phyloP scores from a whole-genome alignment of 805 yeast species.

The Isabelozyma heimii region DNA sequence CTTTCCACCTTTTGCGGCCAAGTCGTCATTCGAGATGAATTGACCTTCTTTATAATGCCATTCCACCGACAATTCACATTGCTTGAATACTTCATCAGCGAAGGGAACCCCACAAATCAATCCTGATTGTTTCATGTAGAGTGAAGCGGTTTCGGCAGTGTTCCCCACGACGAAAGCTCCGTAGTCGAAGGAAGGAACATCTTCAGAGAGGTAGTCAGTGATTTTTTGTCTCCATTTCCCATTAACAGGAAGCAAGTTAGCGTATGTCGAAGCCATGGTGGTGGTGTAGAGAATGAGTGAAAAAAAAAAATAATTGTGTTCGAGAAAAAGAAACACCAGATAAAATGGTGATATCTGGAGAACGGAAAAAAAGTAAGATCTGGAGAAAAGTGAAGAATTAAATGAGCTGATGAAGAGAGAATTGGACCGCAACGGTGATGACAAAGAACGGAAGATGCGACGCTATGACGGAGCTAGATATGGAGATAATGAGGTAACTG shows the following conservation, averaged over 20 bases:
- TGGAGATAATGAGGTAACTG: too few relatives aligned
- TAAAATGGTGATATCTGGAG: neutral
- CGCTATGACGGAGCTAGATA: neutral
- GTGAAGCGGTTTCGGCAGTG: conserved; percentile 64
- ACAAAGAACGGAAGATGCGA: neutral
- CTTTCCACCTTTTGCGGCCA: conserved; percentile 48
- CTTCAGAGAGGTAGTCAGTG: conserved; percentile 76
- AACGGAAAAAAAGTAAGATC: neutral
- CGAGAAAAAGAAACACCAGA: neutral
- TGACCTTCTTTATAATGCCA: conserved; percentile 79
- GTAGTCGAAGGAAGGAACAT: conserved; percentile 89
- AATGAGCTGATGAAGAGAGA: neutral
- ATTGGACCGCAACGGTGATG: neutral
- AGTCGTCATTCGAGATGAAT: conserved; percentile 36
- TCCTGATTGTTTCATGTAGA: conserved; percentile 80
- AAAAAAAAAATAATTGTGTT: neutral
- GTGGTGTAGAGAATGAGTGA: neutral
- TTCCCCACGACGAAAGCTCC: conserved; percentile 96
- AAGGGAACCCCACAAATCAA: conserved; percentile 85
- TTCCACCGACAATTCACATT: conserved; percentile 65
- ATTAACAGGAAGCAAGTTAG: conserved; percentile 64
- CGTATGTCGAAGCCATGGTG: conserved; percentile 24
- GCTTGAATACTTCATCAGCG: conserved; percentile 78
- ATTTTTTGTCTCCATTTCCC: conserved; percentile 83
- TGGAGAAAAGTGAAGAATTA: neutral